A percentile compares a stretch with the other conserved stretches of the same genome.
phyloP scores from a whole-genome alignment of 2,329 filamentous ascomycete genomes.

The Aureobasidium pullulans region DNA sequence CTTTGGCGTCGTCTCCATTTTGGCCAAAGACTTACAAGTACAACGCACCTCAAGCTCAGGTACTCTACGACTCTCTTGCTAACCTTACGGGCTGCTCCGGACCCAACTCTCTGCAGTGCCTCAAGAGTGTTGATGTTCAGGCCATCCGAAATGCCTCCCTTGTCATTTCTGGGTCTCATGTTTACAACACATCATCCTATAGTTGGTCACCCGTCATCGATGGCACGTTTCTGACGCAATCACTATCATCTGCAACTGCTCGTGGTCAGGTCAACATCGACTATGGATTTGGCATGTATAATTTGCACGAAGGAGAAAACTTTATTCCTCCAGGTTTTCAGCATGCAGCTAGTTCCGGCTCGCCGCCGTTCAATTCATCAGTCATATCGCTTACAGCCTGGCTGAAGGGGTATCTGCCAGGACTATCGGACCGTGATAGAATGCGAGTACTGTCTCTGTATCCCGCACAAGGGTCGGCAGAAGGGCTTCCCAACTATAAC shows the following conservation, averaged over 20 bases:
- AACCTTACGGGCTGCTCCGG: conserved; percentile 42
- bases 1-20: conserved; percentile 48
- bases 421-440: conserved; percentile 35
- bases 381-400: conserved; percentile 44
- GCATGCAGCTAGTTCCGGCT: conserved; percentile 25
- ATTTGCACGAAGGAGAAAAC: conserved; percentile 56
- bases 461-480: conserved; percentile 40
- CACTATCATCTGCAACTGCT: conserved; percentile 39
- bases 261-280: conserved; percentile 38
- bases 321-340: conserved; percentile 49
- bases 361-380: conserved; percentile 42
- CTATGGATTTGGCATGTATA: conserved; percentile 50
- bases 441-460: conserved; percentile 39
- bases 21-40: conserved; percentile 53
- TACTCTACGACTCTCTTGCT: conserved; percentile 42
- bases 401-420: conserved; percentile 49
- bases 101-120: conserved; percentile 44
- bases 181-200: conserved; percentile 50
- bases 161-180: conserved; percentile 40
- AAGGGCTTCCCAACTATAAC: conserved; percentile 43
- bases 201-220: conserved; percentile 57
- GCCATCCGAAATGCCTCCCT: conserved; percentile 46
- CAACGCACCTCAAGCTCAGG: conserved; percentile 45
- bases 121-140: conserved; percentile 49
- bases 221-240: conserved; percentile 42